Conservation (phyloP, 2,329 filamentous ascomycete genomes). For the Meredithiella fracta region DNA sequence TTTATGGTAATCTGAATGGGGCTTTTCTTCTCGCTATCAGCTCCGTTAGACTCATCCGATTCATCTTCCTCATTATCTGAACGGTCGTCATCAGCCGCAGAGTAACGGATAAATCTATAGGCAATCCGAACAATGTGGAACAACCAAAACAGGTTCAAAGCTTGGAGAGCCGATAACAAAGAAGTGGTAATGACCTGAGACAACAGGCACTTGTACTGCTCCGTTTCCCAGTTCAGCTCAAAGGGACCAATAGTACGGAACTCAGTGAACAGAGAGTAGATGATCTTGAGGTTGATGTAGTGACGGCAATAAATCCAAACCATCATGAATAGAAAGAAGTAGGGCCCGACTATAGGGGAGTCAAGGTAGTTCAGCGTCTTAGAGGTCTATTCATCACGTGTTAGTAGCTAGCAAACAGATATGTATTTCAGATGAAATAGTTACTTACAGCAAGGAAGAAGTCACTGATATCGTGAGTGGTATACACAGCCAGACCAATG, state of each 20-base stretch:
- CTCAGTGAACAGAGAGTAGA: conserved; percentile 59
- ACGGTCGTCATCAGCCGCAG: conserved; percentile 50
- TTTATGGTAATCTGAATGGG: conserved; percentile 14
- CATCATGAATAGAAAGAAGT: conserved; percentile 67
- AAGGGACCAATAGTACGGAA: conserved; percentile 61
- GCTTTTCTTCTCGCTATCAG: conserved; percentile 18
- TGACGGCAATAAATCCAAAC: conserved; percentile 86
- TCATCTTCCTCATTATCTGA: conserved; percentile 53
- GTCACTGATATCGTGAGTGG: conserved; percentile 85
- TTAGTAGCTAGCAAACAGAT: neutral
- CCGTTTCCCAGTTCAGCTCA: conserved; percentile 56
- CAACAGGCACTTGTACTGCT: conserved; percentile 63
- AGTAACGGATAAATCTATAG: conserved; percentile 48
- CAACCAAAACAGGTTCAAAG: conserved; percentile 68
- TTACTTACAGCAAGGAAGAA: conserved; percentile 77
- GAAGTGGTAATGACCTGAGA: conserved; percentile 49
- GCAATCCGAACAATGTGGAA: conserved; percentile 62
- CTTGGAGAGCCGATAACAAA: conserved; percentile 52
- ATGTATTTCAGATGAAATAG: neutral
- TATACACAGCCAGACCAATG: conserved; percentile 84
- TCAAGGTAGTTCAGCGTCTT: conserved; percentile 88
- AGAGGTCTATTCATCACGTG: conserved; percentile 44
- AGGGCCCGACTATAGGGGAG: conserved; percentile 59
- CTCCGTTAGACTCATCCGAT: conserved; percentile 24
- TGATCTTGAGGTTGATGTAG: conserved; percentile 62